Conservation (phyloP, 148 eudicot genomes). For the Fallopia convolvulus region DNA sequence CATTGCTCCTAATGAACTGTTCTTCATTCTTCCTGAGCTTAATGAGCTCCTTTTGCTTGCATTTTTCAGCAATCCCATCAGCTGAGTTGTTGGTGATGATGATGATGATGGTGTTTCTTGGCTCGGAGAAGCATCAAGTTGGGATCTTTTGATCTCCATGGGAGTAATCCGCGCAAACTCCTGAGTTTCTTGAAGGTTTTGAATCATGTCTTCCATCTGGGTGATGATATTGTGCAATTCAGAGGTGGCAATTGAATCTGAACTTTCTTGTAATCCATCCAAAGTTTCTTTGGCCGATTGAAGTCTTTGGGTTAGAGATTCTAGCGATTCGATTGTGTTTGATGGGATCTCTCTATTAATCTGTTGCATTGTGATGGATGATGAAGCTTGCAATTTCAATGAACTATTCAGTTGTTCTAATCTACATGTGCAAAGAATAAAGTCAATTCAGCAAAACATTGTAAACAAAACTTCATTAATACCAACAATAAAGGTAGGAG, state of each 20-base stretch:
- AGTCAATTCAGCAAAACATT: not conserved
- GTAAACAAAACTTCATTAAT: too few species aligned
- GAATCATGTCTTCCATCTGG: not conserved
- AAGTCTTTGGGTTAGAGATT: not conserved
- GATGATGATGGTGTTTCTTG: not conserved
- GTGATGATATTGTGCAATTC: not conserved
- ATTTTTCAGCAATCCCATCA: not conserved
- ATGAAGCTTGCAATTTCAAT: too few species aligned
- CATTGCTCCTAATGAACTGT: slow-evolving; percentile 1
- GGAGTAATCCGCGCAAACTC: too few species aligned
- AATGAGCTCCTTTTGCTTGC: not conserved
- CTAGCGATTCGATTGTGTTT: not conserved
- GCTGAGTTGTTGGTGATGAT: not conserved
- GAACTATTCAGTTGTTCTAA: too few species aligned
- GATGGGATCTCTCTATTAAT: not conserved
- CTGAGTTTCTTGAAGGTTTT: not conserved
- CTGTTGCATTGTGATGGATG: not conserved
- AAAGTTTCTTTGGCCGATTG: not conserved
- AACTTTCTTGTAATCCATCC: not conserved
- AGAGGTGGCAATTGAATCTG: not conserved
- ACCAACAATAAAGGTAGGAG: too few species aligned
- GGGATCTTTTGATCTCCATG: not conserved
- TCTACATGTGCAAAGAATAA: not conserved
- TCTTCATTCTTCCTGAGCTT: not conserved
- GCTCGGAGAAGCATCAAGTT: not conserved